phyloP scores from a whole-genome alignment of 2,329 filamentous ascomycete species.

The Colletotrichum lini region DNA sequence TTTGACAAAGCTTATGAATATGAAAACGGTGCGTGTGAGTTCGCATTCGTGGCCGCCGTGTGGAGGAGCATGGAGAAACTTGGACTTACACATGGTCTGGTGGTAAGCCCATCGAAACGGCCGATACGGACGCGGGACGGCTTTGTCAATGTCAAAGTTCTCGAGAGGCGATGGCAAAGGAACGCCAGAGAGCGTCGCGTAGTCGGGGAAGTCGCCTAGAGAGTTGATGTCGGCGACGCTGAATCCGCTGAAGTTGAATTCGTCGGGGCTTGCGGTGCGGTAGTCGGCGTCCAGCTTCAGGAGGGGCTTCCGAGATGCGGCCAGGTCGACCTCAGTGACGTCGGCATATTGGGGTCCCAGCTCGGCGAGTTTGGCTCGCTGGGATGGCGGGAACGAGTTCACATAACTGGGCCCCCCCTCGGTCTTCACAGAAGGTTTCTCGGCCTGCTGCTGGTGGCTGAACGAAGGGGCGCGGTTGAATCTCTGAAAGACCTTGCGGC shows the following conservation, averaged over 20 bases:
- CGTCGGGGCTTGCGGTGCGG: constrained; percentile 49
- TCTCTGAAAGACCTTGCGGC: constrained; percentile 10
- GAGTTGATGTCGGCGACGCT: constrained; percentile 77
- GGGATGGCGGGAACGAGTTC: constrained; percentile 48
- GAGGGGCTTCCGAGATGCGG: constrained; percentile 44
- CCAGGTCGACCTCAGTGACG: constrained; percentile 35
- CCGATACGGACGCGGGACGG: constrained; percentile 81
- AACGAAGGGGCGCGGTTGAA: constrained; percentile 17
- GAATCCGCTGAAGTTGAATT: constrained; percentile 78
- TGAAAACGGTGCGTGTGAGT: constrained; percentile 34
- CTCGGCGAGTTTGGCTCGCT: constrained; percentile 41
- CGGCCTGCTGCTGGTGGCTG: constrained; percentile 2
- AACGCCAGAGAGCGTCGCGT: constrained; percentile 81
- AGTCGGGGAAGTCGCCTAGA: constrained; percentile 85
- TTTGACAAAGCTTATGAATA: constrained; percentile 76
- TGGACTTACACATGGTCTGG: constrained; percentile 87
- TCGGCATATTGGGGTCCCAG: constrained; percentile 22
- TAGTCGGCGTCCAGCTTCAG: constrained; percentile 54
- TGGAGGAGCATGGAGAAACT: too few species aligned
- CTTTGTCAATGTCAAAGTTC: constrained; percentile 78
- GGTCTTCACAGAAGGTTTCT: not conserved
- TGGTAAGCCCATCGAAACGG: constrained; percentile 89
- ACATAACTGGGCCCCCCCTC: constrained; percentile 44
- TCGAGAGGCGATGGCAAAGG: constrained; percentile 75
- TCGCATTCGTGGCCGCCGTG: too few species aligned